A percentile compares a stretch with the other conserved stretches of the same genome.
These are phyloP conservation scores for Amoebophrya sp. DNA, from an alignment of 169 alveolate genomes.

Conservation along the genomic window DNA sequence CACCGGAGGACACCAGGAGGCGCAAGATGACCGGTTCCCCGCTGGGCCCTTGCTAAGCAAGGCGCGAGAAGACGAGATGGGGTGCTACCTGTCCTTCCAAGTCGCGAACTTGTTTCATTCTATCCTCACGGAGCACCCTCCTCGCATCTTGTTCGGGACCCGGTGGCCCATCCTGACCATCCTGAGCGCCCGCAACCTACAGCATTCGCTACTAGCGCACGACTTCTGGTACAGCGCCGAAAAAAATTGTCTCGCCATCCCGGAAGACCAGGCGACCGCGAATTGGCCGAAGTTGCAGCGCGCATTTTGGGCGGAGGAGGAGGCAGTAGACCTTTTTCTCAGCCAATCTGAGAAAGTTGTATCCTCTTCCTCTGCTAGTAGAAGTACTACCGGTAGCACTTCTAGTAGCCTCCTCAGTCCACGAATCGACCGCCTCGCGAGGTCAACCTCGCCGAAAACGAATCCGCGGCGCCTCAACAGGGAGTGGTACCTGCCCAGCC, in stretches of 20 bases:
- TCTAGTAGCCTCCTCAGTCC: too few relatives aligned
- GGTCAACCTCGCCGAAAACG: too few relatives aligned
- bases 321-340: background rate
- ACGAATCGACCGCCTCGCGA: too few relatives aligned
- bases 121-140: background rate
- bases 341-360: background rate
- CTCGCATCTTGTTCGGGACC: background rate
- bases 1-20: background rate
- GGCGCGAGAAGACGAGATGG: background rate
- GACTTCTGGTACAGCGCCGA: background rate
- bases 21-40: too few relatives aligned
- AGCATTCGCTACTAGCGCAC: background rate
- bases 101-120: background rate
- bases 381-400: too few relatives aligned
- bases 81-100: background rate
- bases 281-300: background rate
- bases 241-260: background rate
- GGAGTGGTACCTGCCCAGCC: constrained; percentile 20
- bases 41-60: too few relatives aligned
- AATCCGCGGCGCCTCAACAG: background rate
- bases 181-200: background rate
- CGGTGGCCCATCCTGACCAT: constrained; percentile 24
- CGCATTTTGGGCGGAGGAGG: background rate
- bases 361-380: too few relatives aligned
- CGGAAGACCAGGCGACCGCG: background rate